phyloP scores from a whole-genome alignment of 345 rosid genomes.

The Erucastrum elatum region DNA sequence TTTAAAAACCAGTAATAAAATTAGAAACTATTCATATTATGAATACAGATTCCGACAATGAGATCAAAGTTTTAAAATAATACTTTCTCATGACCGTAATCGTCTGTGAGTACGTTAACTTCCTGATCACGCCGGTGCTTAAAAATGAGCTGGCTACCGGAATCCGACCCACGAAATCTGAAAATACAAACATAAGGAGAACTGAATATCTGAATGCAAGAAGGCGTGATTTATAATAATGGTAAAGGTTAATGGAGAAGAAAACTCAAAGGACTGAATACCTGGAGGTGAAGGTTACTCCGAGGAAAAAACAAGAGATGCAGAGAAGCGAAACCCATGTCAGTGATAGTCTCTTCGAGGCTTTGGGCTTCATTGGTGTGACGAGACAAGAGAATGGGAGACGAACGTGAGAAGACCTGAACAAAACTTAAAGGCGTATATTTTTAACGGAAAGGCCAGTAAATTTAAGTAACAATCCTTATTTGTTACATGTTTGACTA shows the following conservation, averaged over 20 bases:
- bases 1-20: neutral
- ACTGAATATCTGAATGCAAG: slow-evolving; percentile 1
- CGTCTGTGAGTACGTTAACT: slow-evolving; percentile 44
- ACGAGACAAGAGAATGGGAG: neutral
- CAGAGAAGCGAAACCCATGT: slow-evolving; percentile 80
- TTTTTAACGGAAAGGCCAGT: slow-evolving; percentile 6
- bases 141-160: slow-evolving; percentile 54
- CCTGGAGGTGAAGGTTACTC: slow-evolving; percentile 75
- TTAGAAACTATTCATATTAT: neutral
- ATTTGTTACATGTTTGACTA: slow-evolving; percentile 33
- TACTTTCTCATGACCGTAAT: slow-evolving; percentile 59
- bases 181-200: neutral
- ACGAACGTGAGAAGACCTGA: slow-evolving; percentile 13
- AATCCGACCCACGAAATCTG: slow-evolving; percentile 39
- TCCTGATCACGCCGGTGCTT: slow-evolving; percentile 36
- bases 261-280: slow-evolving; percentile 6
- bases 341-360: slow-evolving; percentile 44
- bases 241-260: neutral
- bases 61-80: neutral
- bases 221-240: neutral
- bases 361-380: slow-evolving; percentile 62
- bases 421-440: slow-evolving; percentile 4
- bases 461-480: slow-evolving; percentile 21
- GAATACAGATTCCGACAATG: slow-evolving; percentile 5
- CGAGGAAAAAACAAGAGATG: slow-evolving; percentile 66